Base-by-base conservation (phyloP, 2,329 filamentous ascomycete species). In the Fusarium graminum region DNA sequence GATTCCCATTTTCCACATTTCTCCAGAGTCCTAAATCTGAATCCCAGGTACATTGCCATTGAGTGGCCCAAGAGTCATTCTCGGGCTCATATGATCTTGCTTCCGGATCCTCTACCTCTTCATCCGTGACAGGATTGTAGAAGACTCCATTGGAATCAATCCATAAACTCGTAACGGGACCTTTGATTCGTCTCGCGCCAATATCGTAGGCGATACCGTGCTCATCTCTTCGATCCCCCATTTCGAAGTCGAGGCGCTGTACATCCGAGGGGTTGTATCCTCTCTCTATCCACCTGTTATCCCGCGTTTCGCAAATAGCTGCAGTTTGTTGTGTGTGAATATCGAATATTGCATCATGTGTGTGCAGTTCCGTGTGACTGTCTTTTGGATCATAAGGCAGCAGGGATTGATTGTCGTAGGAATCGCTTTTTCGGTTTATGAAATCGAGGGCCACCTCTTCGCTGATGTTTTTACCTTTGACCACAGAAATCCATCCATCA, bases 11-110 rank as follows among this genome's bases (percentile, higher is more conserved):
- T 28, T 34, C 29, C 13, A 4, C 2, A 29, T 62, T 41, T 17
- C n/a, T 56, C 59, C 57, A 63, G 13, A 62, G 59, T 1, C 59
- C 57, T 5, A 22, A 17, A 6, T 51, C 36, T 19, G 39, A 36
- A 17, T 63, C 28, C 57, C 57, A 63, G 3, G 14, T 54, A 11
- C 45, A 29, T 10, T 42, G 26, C 5, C 43, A 42, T 40, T 29
- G 38, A 3, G 34, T 25, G 9, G 16, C 12, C 59, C 57, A 62
- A 16, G 57, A 45, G 14, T 56, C 29, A 5, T 45, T 43, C 9
- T 45, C 38, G 7, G 32, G 43, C 6, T 34, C 29, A 7, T 39
- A 30, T 11, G 16, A 17, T 4, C 26, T 29, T 32, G 22, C 17
- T 8, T 56, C 30, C 19, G 34, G 50, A 1, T 43, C 9, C 5